Conservation (phyloP, 108 stramenopile genomes). For the Nitzschia putrida region DNA sequence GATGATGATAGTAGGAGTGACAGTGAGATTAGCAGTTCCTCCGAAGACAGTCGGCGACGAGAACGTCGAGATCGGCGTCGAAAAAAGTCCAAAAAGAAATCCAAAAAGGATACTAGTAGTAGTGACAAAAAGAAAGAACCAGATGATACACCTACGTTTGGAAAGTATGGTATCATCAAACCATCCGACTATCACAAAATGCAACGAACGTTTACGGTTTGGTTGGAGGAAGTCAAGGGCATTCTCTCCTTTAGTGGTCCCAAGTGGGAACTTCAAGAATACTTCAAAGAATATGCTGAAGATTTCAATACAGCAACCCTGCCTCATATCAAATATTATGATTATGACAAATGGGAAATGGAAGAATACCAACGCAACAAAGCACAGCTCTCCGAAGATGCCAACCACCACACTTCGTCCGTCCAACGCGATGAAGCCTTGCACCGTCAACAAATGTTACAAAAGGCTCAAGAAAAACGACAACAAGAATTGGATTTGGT, state of each 20-base stretch:
- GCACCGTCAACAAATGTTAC: constrained; percentile 46
- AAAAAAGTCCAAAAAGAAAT: constrained; percentile 24
- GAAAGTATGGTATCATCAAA: constrained; percentile 87
- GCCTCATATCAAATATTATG: constrained; percentile 91
- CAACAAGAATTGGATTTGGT: constrained; percentile 51
- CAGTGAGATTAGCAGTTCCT: neutral
- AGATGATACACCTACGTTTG: constrained; percentile 60
- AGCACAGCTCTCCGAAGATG: constrained; percentile 28
- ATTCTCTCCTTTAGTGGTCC: constrained; percentile 64
- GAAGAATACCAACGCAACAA: constrained; percentile 81
- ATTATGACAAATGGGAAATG: constrained; percentile 97
- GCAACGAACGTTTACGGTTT: constrained; percentile 82
- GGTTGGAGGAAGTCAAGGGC: constrained; percentile 91
- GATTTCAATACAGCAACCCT: constrained; percentile 97
- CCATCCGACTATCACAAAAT: constrained; percentile 70
- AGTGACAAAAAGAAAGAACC: constrained; percentile 27
- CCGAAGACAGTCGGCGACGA: neutral
- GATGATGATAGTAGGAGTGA: neutral
- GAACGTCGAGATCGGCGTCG: neutral
- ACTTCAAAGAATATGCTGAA: constrained; percentile 89
- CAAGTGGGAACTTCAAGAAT: constrained; percentile 85
- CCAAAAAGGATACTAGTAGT: constrained; percentile 24
- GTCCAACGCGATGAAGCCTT: constrained; percentile 31
- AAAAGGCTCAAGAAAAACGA: constrained; percentile 52
- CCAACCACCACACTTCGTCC: constrained; percentile 14